Evolutionary conservation across 2,329 filamentous ascomycete species (phyloP), one percentile per base, ranked within the genome.

Genomic region (Fusarium camptoceras): DNA sequence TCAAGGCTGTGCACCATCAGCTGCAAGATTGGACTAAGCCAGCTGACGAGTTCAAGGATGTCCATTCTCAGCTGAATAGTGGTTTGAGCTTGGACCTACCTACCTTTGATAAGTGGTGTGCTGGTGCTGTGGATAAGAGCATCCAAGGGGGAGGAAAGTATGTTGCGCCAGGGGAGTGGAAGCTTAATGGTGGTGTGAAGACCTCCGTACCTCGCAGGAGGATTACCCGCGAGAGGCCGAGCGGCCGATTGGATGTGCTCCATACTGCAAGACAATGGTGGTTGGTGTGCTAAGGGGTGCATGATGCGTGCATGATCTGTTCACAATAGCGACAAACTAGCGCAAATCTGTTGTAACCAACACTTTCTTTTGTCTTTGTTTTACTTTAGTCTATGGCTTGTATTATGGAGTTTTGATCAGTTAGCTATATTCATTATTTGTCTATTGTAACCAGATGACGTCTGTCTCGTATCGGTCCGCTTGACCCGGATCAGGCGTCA

Each of bases 41-140:
- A 4, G 46, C 39, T 8, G 39, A 37, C 11, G 71, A 75, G 56
- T 64, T 73, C 30, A 54, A 62, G 25, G 68, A 75, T 3, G 34
- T 75, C 9, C 64, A 73, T 30, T 46, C 53, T 22, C 70, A 59
- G 6, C 41, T 75, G 15, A 72, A 67, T 49, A 65, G 34, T 6
- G 54, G 56, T 2, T 39, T 75, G 18, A 55, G 65, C 11, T 58
- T 75, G 4, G 59, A 64, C 1, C 30, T 72, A 8, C 71, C 73
- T 7, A 49, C 49, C 0, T 75, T 75, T 31, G 70, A 75, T 12
- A 70, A 74, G 43, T 75, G 73, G 73, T 62, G 47, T 15, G 60
- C 46, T 24, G 48, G 49, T n/a, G 43, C 51, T 3, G 59, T 47
- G 8, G 68, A 74, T 24, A 72, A 73, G 53, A 64, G 30, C 2